Evolutionary conservation across 495 filamentous ascomycete genomes (phyloP), one percentile per base, ranked within the genome.

Genomic region (Poronia punctata): DNA sequence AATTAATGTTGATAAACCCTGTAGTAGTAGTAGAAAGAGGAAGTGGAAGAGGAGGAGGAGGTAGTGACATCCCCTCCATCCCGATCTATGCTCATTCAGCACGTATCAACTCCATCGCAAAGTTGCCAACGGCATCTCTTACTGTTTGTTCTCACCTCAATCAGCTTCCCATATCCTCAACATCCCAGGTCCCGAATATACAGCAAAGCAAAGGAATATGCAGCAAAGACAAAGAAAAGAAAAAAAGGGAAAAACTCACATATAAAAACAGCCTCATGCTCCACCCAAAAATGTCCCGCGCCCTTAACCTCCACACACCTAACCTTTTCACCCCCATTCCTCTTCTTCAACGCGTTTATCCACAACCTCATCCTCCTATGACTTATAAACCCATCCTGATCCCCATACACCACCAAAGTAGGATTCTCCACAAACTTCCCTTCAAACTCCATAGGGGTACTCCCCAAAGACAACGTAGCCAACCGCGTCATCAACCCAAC

Each of bases 241-340:
- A 43, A 38, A 48, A 43, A 66, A 41, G 79, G 32, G 56, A 50
- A 40, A 38, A 89, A 64, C 45, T 71, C 62, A 26, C 53, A 46
- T 50, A 25, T 8, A 19, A 32, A 41, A 33, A 74, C 64, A n/a
- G 72, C 79, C 4, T 76, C 79, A 4, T 71, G 53, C 49, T 90
- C 83, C 16, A 66, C 56, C 86, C 88, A 95, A 52, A 95, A 94
- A 62, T 95, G 88, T 3, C 83, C 86, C 7, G 83, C 88, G 4
- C 75, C 75, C 14, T 62, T 57, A 30, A 94, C 71, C 51, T 85
- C 78, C 20, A 70, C 64, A 39, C 60, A 67, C 5, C 58, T 56
- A 40, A 82, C 83, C 34, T n/a, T n/a, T n/a, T n/a, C n/a, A n/a
- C n/a, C n/a, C n/a, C n/a, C n/a, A n/a, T n/a, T n/a, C n/a, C n/a